Evolutionary conservation across 2,329 filamentous ascomycete species (phyloP).

Genomic region (Dichotomopilus funicola): DNA sequence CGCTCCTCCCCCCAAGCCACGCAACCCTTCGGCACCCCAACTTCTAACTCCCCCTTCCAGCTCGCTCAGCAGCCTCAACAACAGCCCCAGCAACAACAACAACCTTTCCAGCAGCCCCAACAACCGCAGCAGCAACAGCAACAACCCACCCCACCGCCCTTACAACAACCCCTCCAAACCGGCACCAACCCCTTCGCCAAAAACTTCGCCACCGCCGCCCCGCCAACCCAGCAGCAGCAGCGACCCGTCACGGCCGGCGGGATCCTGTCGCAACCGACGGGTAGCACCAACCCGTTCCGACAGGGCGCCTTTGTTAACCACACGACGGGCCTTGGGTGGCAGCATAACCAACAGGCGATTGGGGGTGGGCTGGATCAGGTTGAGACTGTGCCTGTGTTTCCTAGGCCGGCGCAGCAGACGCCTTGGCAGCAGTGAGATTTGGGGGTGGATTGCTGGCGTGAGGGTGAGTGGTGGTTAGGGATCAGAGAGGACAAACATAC

Average conservation of each 20-base stretch:
- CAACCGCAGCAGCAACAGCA: conserved; percentile 34
- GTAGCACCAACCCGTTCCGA: conserved; percentile 89
- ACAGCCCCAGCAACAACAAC: conserved; percentile 35
- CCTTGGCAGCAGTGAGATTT: conserved; percentile 47
- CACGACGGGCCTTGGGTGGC: conserved; percentile 81
- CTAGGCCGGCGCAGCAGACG: conserved; percentile 61
- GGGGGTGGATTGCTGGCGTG: neutral
- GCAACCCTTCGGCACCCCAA: conserved; percentile 33
- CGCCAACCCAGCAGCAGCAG: conserved; percentile 34
- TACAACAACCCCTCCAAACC: conserved; percentile 44
- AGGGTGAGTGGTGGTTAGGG: neutral
- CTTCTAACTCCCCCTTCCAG: conserved; percentile 39
- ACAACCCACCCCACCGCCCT: conserved; percentile 29
- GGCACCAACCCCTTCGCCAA: conserved; percentile 56
- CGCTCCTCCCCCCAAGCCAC: conserved; percentile 48
- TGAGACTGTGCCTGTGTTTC: conserved; percentile 77
- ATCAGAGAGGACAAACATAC: neutral
- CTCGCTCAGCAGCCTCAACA: conserved; percentile 31
- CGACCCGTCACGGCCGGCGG: conserved; percentile 41
- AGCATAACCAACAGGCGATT: conserved; percentile 68
- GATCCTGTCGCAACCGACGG: conserved; percentile 70
- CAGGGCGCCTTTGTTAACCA: conserved; percentile 88
- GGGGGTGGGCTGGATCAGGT: conserved; percentile 76
- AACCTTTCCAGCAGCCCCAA: conserved; percentile 38
- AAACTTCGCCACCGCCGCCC: conserved; percentile 34